Conservation (phyloP, 1,139 yeast species). For the Debaryomyces nepalensis region DNA sequence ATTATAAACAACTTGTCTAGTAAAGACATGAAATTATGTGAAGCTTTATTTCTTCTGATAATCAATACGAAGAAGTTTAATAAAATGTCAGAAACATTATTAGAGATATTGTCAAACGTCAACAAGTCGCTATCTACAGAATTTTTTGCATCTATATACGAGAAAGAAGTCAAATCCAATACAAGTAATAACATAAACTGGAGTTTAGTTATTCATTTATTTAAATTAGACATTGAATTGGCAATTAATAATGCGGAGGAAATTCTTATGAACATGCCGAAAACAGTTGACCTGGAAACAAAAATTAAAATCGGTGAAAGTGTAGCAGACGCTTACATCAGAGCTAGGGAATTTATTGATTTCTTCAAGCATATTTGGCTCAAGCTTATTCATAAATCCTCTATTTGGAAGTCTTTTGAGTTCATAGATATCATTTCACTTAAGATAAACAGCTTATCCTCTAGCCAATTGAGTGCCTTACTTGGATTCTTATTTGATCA, state of each 20-base stretch:
- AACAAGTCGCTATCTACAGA: conserved; percentile 54
- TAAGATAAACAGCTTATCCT: conserved; percentile 48
- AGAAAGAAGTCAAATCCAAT: conserved; percentile 29
- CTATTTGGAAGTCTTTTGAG: conserved; percentile 31
- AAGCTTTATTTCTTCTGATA: conserved; percentile 45
- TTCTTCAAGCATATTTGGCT: conserved; percentile 56
- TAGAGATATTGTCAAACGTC: conserved; percentile 41
- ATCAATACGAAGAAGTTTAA: conserved; percentile 32
- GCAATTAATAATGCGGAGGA: conserved; percentile 45
- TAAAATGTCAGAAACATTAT: conserved; percentile 40
- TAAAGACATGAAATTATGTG: conserved; percentile 42
- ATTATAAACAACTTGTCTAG: conserved; percentile 30
- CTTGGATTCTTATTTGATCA: conserved; percentile 18
- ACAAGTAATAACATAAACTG: conserved; percentile 35
- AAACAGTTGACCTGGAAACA: conserved; percentile 13
- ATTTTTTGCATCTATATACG: conserved; percentile 44
- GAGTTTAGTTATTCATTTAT: conserved; percentile 47
- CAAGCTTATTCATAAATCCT: conserved; percentile 28
- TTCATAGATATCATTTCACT: conserved; percentile 44
- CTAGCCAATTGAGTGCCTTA: conserved; percentile 43
- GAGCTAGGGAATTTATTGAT: conserved; percentile 60
- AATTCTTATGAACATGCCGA: conserved; percentile 25
- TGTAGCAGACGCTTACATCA: conserved; percentile 52
- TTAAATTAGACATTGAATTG: conserved; percentile 56
- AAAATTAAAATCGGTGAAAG: conserved; percentile 36